Percentiles rank a stretch among this genome's conserved stretches.
Evolutionary conservation across 805 yeast genomes (phyloP).

Genomic region (Candida multigemmis): DNA sequence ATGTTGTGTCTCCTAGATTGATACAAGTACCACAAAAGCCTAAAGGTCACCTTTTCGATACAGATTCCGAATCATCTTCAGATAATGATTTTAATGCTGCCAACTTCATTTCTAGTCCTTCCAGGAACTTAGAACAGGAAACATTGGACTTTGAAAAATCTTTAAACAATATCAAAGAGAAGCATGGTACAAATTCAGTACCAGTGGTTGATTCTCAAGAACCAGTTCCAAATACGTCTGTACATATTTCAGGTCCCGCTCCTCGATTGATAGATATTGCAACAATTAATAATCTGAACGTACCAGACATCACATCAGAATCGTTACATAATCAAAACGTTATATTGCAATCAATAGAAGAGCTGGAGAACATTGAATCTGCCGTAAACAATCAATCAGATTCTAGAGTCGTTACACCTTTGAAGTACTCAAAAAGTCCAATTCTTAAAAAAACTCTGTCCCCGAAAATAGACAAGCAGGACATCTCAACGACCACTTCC

Average conservation of each 20-base stretch:
- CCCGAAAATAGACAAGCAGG: background rate
- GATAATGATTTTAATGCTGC: background rate
- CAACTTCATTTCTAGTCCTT: background rate
- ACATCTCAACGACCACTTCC: background rate
- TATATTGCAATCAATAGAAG: background rate
- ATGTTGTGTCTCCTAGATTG: too few species aligned
- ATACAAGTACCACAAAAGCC: conserved; percentile 2
- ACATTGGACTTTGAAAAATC: too few species aligned
- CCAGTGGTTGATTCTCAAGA: background rate
- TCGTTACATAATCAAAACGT: background rate
- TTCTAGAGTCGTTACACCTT: background rate
- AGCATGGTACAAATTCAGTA: background rate
- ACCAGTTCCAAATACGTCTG: background rate
- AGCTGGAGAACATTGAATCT: background rate
- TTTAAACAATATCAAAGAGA: background rate
- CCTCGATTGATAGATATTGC: background rate
- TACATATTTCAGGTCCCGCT: background rate
- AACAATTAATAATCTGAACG: background rate
- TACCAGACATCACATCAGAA: background rate
- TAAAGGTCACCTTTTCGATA: conserved; percentile 1
- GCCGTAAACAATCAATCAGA: background rate
- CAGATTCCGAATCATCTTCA: background rate
- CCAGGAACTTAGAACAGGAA: background rate
- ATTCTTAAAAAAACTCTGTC: background rate
- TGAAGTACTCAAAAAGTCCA: background rate